Base-by-base conservation (phyloP, 768 basidiomycete species). In the Trametes elegans region DNA sequence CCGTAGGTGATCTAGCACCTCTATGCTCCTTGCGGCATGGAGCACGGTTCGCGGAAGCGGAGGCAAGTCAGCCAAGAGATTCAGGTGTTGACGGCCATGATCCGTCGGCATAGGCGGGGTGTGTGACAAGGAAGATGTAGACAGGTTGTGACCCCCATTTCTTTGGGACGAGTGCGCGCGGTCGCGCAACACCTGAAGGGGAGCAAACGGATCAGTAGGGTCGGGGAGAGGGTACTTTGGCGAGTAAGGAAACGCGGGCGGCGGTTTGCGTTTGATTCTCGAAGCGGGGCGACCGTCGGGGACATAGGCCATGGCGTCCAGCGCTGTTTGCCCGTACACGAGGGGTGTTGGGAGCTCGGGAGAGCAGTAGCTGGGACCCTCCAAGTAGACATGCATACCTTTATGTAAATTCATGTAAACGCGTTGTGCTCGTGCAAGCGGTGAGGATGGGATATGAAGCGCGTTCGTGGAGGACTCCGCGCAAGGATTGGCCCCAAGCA, bases 181-280 rank as follows among this genome's bases (percentile, higher is more conserved):
- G 56, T 76, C 79, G 45, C 87, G 81, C 24, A 89, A 74, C 23
- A 82, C 80, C 64, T 80, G 79, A 38, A 89, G 79, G 0, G 87
- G 80, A 5, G 83, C 86, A 59, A 88, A 88, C 1, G 87, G 87
- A 66, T 89, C 85, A 16, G 63, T 65, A 19, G 85, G 85, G 69
- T 89, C 87, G 27, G 85, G 85, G 2, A 73, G 68, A 5, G 87
- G 87, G 66, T 88, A 89, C 35, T 81, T 74, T 49, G 75, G 64
- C 9, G 79, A 75, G 61, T 77, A 67, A 45, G 78, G 77, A 51
- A 82, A 73, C 41, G 71, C 65, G 6, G 84, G 85, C 3, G 82
- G 72, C 5, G 81, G 84, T 63, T 86, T 86, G 51, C 85, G 80
- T 63, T 70, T 78, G 61, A 82, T 56, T 32, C 57, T 61, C 21